Conservation (phyloP, 2,329 filamentous ascomycete genomes). For the Pyricularia sp. region DNA sequence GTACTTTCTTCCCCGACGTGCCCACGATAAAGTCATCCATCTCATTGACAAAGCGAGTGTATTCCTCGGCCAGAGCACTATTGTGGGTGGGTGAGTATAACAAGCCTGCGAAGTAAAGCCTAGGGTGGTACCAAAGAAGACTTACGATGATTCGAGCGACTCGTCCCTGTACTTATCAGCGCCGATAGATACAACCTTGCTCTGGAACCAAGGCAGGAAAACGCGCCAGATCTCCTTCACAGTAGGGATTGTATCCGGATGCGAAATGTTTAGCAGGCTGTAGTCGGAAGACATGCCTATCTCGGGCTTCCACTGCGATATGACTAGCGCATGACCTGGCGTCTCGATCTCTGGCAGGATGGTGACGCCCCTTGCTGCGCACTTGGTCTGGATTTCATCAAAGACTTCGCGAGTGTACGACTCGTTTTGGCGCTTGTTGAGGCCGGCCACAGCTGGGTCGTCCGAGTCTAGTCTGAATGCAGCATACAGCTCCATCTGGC, state of each 20-base stretch:
- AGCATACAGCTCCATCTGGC: slow-evolving; percentile 36
- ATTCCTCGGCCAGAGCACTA: slow-evolving; percentile 28
- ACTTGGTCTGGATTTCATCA: slow-evolving; percentile 36
- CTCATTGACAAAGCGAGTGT: slow-evolving; percentile 38
- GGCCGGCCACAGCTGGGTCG: slow-evolving; percentile 27
- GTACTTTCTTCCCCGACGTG: slow-evolving; percentile 27
- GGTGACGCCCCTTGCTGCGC: slow-evolving; percentile 41
- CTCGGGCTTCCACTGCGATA: slow-evolving; percentile 47
- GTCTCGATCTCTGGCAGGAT: slow-evolving; percentile 47
- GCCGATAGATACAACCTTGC: slow-evolving; percentile 40
- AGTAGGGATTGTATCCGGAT: slow-evolving; percentile 39
- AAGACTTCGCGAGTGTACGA: slow-evolving; percentile 38
- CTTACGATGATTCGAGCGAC: slow-evolving; percentile 1
- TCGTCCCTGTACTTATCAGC: slow-evolving; percentile 36
- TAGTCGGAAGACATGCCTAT: slow-evolving; percentile 31
- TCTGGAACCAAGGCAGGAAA: slow-evolving; percentile 42
- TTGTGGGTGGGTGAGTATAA: not conserved
- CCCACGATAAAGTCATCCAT: slow-evolving; percentile 32
- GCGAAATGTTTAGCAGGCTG: slow-evolving; percentile 40
- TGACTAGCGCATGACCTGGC: slow-evolving; percentile 41
- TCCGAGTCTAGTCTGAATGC: slow-evolving; percentile 42
- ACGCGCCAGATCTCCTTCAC: slow-evolving; percentile 39
- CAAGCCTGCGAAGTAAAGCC: not conserved
- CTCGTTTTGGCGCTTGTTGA: slow-evolving; percentile 39
- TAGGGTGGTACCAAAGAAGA: not conserved